A percentile compares a stretch with the other conserved stretches of the same genome.
Evolutionary conservation across 169 alveolate genomes (phyloP).

Genomic region (Eimeria falciformis): DNA sequence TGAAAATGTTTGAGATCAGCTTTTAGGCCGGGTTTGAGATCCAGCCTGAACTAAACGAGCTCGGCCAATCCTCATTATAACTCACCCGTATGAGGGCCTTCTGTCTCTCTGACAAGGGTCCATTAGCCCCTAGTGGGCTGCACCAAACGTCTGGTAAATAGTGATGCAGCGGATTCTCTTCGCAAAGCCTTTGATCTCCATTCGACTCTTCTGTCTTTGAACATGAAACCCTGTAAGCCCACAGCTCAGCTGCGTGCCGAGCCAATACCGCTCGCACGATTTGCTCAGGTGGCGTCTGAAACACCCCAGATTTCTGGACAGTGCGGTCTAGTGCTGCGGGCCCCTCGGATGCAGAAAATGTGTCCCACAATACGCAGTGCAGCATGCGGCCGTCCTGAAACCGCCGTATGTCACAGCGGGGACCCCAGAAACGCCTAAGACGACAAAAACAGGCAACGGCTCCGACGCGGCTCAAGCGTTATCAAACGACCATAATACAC

Average conservation of each 20-base stretch:
- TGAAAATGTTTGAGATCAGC: too few species aligned
- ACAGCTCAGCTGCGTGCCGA: slow-evolving; percentile 56
- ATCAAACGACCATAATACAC: too few species aligned
- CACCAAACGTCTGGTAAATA: background rate
- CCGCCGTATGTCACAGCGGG: slow-evolving; percentile 74
- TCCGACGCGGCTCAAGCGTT: too few species aligned
- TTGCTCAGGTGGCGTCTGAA: slow-evolving; percentile 41
- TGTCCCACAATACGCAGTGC: slow-evolving; percentile 69
- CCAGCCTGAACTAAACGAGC: too few species aligned
- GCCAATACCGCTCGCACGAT: slow-evolving; percentile 29
- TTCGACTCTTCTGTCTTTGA: slow-evolving; percentile 21
- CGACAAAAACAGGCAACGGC: background rate
- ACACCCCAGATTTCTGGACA: background rate
- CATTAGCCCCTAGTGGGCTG: slow-evolving; percentile 65
- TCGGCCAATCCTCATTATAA: background rate
- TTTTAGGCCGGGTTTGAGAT: too few species aligned
- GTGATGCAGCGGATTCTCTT: background rate
- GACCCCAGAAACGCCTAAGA: slow-evolving; percentile 76
- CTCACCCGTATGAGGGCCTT: slow-evolving; percentile 68
- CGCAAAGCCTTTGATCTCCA: too few species aligned
- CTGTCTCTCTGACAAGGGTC: slow-evolving; percentile 65
- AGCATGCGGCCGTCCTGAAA: slow-evolving; percentile 76
- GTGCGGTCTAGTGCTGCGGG: slow-evolving; percentile 19
- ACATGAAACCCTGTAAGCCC: background rate
- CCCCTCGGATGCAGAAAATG: slow-evolving; percentile 27